A percentile compares a stretch with the other conserved stretches of the same genome.
These are phyloP conservation scores for Sugiyamaella smithiae DNA, from an alignment of 805 yeast species.

Conservation along the genomic window DNA sequence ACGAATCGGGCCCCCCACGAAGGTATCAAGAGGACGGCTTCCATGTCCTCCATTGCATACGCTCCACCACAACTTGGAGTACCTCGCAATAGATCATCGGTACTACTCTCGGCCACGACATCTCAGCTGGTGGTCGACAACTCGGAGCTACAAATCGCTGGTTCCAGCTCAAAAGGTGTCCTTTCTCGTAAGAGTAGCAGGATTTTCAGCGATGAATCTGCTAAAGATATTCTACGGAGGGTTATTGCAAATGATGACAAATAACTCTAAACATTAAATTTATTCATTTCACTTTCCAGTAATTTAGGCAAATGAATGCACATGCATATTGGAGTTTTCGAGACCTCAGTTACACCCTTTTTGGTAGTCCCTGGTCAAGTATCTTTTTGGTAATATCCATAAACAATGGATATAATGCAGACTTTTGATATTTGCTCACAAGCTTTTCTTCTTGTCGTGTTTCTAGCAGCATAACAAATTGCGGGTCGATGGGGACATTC, in stretches of 20 bases:
- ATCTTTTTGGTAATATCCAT: constrained; percentile 22
- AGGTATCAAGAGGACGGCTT: background rate
- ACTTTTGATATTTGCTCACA: constrained; percentile 28
- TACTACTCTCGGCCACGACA: background rate
- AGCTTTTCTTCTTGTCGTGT: constrained; percentile 33
- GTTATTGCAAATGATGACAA: background rate
- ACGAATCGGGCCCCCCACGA: background rate
- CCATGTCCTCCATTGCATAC: background rate
- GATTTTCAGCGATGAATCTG: background rate
- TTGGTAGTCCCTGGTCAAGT: background rate
- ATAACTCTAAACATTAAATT: background rate
- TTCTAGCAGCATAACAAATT: constrained; percentile 86
- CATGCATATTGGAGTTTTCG: too few relatives aligned
- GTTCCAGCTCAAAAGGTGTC: background rate
- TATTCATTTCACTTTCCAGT: too few relatives aligned
- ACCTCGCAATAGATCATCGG: background rate
- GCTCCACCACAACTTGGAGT: background rate
- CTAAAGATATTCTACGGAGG: constrained; percentile 2
- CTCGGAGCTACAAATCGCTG: background rate
- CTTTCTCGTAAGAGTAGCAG: background rate
- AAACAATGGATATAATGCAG: constrained; percentile 45
- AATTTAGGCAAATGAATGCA: constrained; percentile 11
- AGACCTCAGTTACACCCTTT: too few relatives aligned
- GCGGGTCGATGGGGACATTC: constrained; percentile 89
- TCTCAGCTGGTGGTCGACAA: background rate